Percentiles rank a stretch among this genome's conserved stretches.
Evolutionary conservation across 2,329 filamentous ascomycete species (phyloP).

Genomic region (Apiospora marii): DNA sequence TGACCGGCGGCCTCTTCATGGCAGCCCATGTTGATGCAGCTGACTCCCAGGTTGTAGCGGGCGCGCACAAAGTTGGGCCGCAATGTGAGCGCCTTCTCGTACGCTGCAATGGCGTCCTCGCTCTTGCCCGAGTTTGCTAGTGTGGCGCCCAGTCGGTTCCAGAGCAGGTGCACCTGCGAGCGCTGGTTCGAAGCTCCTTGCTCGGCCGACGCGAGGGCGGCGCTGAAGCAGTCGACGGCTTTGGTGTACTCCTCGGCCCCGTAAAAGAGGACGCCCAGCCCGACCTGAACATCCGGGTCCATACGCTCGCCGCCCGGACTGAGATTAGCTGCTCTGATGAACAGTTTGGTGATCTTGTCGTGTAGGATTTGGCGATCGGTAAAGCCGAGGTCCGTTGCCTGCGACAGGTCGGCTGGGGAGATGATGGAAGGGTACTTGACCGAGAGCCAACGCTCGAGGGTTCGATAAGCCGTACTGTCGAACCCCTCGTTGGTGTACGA

Average conservation of each 20-base stretch:
- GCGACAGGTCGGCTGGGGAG: conserved; percentile 74
- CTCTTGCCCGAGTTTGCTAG: conserved; percentile 92
- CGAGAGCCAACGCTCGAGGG: conserved; percentile 95
- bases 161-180: conserved; percentile 89
- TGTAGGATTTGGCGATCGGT: conserved; percentile 91
- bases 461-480: conserved; percentile 95
- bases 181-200: conserved; percentile 83
- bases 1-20: conserved; percentile 93
- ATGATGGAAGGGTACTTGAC: conserved; percentile 90
- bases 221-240: conserved; percentile 96
- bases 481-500: conserved; percentile 99
- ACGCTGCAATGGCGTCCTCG: conserved; percentile 96
- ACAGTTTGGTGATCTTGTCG: conserved; percentile 87
- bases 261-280: conserved; percentile 95
- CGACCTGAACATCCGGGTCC: conserved; percentile 98
- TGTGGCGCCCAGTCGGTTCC: conserved; percentile 96
- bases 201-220: conserved; percentile 86
- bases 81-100: conserved; percentile 88
- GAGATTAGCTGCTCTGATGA: conserved; percentile 90
- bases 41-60: conserved; percentile 94
- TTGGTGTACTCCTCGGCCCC: conserved; percentile 98
- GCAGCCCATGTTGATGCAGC: conserved; percentile 97
- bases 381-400: conserved; percentile 86
- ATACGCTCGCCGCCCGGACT: conserved; percentile 93
- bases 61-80: conserved; percentile 97